Conservation (phyloP, 1,284 basidiomycete species). For the Sanghuangporus weigelae region DNA sequence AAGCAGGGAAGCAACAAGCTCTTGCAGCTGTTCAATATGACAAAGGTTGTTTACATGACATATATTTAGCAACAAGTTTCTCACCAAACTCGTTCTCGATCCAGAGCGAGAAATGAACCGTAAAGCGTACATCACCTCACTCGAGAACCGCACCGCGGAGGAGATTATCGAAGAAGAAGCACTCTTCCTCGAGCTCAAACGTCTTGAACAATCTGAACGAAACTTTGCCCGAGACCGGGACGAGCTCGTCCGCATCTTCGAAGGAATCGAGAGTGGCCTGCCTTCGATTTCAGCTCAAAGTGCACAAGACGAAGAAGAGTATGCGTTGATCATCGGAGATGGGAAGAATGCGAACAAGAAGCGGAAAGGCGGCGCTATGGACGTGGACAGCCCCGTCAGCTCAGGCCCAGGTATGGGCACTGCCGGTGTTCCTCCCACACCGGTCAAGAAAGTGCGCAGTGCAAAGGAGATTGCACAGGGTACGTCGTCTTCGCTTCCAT, state of each 20-base stretch:
- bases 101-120: conserved; percentile 84
- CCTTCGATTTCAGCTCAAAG: conserved; percentile 47
- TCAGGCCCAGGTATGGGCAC: conserved; percentile 12
- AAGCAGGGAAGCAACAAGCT: conserved; percentile 60
- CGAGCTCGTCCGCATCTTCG: conserved; percentile 80
- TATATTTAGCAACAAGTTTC: neutral
- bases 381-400: conserved; percentile 23
- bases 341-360: conserved; percentile 42
- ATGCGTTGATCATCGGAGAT: conserved; percentile 29
- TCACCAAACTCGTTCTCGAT: neutral
- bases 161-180: conserved; percentile 96
- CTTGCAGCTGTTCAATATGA: conserved; percentile 79
- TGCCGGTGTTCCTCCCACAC: conserved; percentile 10
- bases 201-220: conserved; percentile 90
- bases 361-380: conserved; percentile 40
- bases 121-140: conserved; percentile 81
- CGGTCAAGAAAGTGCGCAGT: conserved; percentile 25
- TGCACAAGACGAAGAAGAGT: conserved; percentile 53
- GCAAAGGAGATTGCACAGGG: conserved; percentile 26
- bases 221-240: conserved; percentile 88
- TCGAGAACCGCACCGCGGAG: conserved; percentile 82
- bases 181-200: conserved; percentile 90
- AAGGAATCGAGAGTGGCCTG: conserved; percentile 81
- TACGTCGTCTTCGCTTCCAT: neutral
- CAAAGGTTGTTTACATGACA: conserved; percentile 50